Base-by-base conservation (phyloP, 1,139 yeast species). In the Pneumocystis canis region DNA sequence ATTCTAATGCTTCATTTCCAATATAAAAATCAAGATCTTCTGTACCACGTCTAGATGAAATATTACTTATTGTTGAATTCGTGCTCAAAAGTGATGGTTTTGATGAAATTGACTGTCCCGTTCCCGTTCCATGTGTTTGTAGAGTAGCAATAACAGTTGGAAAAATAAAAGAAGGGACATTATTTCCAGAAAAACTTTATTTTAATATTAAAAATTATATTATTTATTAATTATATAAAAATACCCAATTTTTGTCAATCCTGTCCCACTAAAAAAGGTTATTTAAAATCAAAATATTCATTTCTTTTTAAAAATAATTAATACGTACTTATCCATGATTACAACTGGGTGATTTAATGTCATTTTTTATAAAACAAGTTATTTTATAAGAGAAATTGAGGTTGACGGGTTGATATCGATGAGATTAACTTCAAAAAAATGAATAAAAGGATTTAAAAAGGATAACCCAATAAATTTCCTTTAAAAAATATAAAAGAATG, bases 61-160 rank as follows among this genome's bases (percentile, higher is more conserved):
- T 76, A 71, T 81, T 79, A 47, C 68, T 68, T 20, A 69, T 67
- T 41, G 71, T 71, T 18, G 66, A 65, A 37, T 66, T 66, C 11
- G 69, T 61, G 11, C 31, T n/a, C 35, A 68, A 33, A 41, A 66
- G 67, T 6, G 69, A 59, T 18, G 79, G 73, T 68, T 75, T 74
- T 25, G 73, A 68, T 6, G 72, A 68, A n/a, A 63, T 32, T 1
- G 66, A 35, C 14, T 37, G 62, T 47, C 61, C 64, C 1, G 68
- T 63, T 9, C 65, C 67, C 0, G 75, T 69, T 5, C 75, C 77
- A 4, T 77, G 70, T 31, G 70, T 65, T 20, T 70, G 80, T 76
- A 85, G 78, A 60, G 97, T 90, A 57, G 98, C 92, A 74, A 92
- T 94, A 14, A 96, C 97, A 0, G 99, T 92, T 61, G 99, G 99